Evolutionary conservation across 768 basidiomycete species (phyloP).

Genomic region (Scleroderma bovista): DNA sequence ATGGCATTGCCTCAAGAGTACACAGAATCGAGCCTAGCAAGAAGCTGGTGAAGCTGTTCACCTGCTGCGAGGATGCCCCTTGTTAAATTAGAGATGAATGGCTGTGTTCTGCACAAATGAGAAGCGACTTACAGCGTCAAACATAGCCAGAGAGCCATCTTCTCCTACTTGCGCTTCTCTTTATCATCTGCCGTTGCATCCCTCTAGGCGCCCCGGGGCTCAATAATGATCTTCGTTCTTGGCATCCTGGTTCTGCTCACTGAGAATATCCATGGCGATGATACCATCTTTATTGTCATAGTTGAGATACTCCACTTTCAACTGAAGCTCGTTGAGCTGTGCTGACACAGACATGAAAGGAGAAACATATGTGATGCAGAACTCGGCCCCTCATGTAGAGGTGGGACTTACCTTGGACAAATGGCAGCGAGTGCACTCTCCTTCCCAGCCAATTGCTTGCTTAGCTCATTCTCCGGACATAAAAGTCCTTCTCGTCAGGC

Average conservation of each 20-base stretch:
- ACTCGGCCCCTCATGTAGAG: conserved; percentile 3
- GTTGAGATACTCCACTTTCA: conserved; percentile 87
- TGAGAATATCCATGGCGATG: conserved; percentile 91
- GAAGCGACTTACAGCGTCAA: conserved; percentile 73
- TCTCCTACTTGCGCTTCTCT: conserved; percentile 98
- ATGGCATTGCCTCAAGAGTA: conserved; percentile 53
- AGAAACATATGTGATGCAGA: conserved; percentile 1
- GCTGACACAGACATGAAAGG: conserved; percentile 74
- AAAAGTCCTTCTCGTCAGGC: conserved; percentile 98
- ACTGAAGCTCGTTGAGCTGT: conserved; percentile 86
- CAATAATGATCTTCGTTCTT: conserved; percentile 76
- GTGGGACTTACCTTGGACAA: conserved; percentile 57
- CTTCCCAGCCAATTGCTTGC: conserved; percentile 87
- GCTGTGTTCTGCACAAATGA: not conserved
- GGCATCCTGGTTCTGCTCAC: conserved; percentile 73
- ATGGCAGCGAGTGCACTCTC: conserved; percentile 71
- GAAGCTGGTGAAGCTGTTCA: conserved; percentile 80
- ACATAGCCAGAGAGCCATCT: conserved; percentile 98
- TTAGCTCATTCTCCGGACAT: conserved; percentile 92
- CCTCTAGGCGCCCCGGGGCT: conserved; percentile 76
- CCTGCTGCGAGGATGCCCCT: conserved; percentile 93
- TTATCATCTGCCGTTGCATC: conserved; percentile 91
- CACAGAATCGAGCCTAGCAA: conserved; percentile 79
- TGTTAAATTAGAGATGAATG: conserved; percentile 43
- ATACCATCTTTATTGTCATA: conserved; percentile 94